These are phyloP conservation scores for Xylaria castorea DNA, from an alignment of 495 filamentous ascomycete species.

Conservation along the genomic window DNA sequence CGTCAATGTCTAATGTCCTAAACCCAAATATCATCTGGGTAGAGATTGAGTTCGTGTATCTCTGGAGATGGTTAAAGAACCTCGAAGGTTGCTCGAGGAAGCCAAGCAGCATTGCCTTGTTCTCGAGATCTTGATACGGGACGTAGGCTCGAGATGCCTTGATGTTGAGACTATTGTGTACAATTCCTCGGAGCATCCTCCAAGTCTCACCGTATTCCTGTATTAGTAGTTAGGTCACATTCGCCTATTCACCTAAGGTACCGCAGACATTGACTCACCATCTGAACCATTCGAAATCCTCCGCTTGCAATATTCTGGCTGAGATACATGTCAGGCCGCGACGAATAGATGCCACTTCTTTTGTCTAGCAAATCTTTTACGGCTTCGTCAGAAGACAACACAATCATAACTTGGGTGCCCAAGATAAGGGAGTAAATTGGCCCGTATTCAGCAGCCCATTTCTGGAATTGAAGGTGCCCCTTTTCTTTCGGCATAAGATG, in stretches of 20 bases:
- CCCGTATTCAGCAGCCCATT: constrained; percentile 40
- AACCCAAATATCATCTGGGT: constrained; percentile 65
- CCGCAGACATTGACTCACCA: constrained; percentile 36
- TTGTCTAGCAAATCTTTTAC: constrained; percentile 42
- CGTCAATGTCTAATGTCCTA: constrained; percentile 55
- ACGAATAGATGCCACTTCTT: constrained; percentile 39
- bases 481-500: constrained; percentile 37
- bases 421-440: constrained; percentile 39
- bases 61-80: constrained; percentile 42
- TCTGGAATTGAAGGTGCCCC: constrained; percentile 33
- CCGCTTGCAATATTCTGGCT: constrained; percentile 27
- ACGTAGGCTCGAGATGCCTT: constrained; percentile 42
- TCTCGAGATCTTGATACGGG: constrained; percentile 40
- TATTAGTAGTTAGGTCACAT: constrained; percentile 17
- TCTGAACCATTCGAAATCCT: constrained; percentile 48
- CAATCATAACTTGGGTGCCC: constrained; percentile 36
- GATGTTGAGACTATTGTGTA: constrained; percentile 36
- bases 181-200: constrained; percentile 51
- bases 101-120: constrained; percentile 36
- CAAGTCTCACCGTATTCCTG: constrained; percentile 47
- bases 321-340: constrained; percentile 35
- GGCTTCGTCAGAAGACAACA: constrained; percentile 40
- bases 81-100: constrained; percentile 33
- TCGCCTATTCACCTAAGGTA: too few species aligned
- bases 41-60: constrained; percentile 61